A percentile compares a stretch with the other conserved stretches of the same genome.
Conservation (phyloP, 768 basidiomycete genomes). For the Mycena polygramma region DNA sequence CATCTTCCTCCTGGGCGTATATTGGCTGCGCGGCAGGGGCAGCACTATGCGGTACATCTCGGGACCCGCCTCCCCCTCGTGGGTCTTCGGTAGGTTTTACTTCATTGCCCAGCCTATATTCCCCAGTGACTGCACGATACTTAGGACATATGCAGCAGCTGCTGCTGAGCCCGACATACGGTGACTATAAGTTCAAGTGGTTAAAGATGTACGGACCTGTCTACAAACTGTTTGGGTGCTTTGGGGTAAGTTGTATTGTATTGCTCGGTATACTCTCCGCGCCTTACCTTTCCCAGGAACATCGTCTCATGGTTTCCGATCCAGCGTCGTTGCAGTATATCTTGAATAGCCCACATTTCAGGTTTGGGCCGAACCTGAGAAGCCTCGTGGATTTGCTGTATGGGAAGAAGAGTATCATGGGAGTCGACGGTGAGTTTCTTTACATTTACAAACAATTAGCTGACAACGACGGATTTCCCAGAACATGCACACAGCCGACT, state of each 20-base stretch:
- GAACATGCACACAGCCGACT: slow-evolving; percentile 3
- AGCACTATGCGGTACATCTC: too few species aligned
- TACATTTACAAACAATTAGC: too few species aligned
- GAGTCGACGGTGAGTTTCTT: neutral
- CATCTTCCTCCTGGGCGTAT: too few species aligned
- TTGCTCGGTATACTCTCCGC: too few species aligned
- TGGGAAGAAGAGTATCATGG: neutral
- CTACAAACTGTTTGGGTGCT: slow-evolving; percentile 22
- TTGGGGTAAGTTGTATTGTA: slow-evolving; percentile 9
- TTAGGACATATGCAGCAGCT: slow-evolving; percentile 27
- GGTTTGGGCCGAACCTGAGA: neutral
- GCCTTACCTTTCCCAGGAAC: slow-evolving; percentile 1
- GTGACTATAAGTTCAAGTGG: slow-evolving; percentile 27
- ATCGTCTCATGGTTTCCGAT: slow-evolving; percentile 24
- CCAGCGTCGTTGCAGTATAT: slow-evolving; percentile 10
- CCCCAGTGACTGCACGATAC: neutral
- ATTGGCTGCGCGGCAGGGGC: too few species aligned
- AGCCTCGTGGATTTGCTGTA: neutral
- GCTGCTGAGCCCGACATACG: neutral
- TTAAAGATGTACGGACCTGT: slow-evolving; percentile 15
- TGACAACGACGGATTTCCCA: neutral
- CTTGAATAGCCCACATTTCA: slow-evolving; percentile 13
- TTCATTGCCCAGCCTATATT: neutral
- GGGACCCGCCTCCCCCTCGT: slow-evolving; percentile 12
- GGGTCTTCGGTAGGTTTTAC: slow-evolving; percentile 6